A percentile compares a stretch with the other conserved stretches of the same genome.
These are phyloP conservation scores for Taphrina sp. DNA, from an alignment of 1,139 yeast genomes.

Conservation along the genomic window DNA sequence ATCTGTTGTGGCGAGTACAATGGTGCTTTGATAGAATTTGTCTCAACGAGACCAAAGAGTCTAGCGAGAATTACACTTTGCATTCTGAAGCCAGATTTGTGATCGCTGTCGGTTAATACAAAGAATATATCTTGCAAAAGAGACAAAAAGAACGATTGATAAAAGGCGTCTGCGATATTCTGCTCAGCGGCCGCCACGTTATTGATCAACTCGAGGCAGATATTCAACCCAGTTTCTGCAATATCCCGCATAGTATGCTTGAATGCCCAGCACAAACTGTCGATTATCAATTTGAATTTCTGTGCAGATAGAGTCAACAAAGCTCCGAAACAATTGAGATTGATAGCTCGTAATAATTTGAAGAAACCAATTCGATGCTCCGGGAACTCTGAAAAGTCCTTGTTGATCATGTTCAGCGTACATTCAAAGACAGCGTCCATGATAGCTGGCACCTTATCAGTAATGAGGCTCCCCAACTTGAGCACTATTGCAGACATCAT, in stretches of 20 bases:
- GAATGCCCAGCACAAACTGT: constrained; percentile 96
- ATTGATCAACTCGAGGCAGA: constrained; percentile 75
- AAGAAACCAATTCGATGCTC: constrained; percentile 97
- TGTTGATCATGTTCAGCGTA: constrained; percentile 91
- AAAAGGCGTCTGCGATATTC: constrained; percentile 80
- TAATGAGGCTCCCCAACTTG: constrained; percentile 76
- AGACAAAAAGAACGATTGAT: constrained; percentile 82
- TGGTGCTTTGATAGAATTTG: constrained; percentile 69
- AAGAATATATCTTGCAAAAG: constrained; percentile 88
- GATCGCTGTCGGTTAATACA: constrained; percentile 95
- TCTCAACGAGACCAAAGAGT: constrained; percentile 79
- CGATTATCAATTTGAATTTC: constrained; percentile 85
- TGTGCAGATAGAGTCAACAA: constrained; percentile 84
- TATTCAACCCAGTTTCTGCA: constrained; percentile 49
- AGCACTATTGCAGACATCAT: constrained; percentile 89
- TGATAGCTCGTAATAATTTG: constrained; percentile 80
- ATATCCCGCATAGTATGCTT: constrained; percentile 78
- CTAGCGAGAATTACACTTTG: constrained; percentile 84
- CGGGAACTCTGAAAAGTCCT: constrained; percentile 93
- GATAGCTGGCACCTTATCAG: constrained; percentile 84
- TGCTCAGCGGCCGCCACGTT: constrained; percentile 73
- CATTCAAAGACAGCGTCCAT: constrained; percentile 90
- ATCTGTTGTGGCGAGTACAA: constrained; percentile 62
- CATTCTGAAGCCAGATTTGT: constrained; percentile 88
- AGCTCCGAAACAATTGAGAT: constrained; percentile 80